Conservation (phyloP, 1,284 basidiomycete genomes). For the Rhizoctonia solani region DNA sequence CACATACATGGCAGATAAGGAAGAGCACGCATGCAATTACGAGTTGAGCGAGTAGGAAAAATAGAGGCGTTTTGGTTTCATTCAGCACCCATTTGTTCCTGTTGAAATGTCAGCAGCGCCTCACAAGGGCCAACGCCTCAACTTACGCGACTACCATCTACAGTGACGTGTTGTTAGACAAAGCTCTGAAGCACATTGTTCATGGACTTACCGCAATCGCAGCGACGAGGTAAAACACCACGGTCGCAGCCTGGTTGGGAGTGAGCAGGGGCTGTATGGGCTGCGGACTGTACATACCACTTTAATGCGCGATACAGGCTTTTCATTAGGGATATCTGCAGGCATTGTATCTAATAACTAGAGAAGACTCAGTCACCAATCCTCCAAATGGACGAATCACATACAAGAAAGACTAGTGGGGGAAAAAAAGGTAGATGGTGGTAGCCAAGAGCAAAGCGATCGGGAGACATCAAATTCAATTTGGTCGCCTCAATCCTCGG, state of each 20-base stretch:
- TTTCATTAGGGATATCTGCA: conserved; percentile 7
- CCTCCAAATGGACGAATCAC: not conserved
- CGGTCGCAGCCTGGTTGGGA: conserved; percentile 58
- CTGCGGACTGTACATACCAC: conserved; percentile 8
- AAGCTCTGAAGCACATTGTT: not conserved
- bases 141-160: conserved; percentile 81
- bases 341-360: not conserved
- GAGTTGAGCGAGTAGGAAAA: conserved; percentile 80
- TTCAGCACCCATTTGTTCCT: conserved; percentile 83
- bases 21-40: conserved; percentile 79
- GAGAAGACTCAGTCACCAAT: not conserved
- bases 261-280: not conserved
- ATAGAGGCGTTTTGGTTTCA: conserved; percentile 68
- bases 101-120: conserved; percentile 40
- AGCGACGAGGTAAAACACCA: conserved; percentile 77
- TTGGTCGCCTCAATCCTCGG: not conserved
- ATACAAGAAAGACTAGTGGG: not conserved
- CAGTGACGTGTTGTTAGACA: too few species aligned
- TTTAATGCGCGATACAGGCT: conserved; percentile 28
- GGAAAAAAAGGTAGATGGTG: not conserved
- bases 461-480: not conserved
- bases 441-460: not conserved
- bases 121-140: conserved; percentile 36
- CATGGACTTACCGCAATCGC: conserved; percentile 68
- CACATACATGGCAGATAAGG: conserved; percentile 60